These are phyloP conservation scores for Dacryopinax primogenitus DNA, from an alignment of 768 basidiomycete species.

Conservation along the genomic window DNA sequence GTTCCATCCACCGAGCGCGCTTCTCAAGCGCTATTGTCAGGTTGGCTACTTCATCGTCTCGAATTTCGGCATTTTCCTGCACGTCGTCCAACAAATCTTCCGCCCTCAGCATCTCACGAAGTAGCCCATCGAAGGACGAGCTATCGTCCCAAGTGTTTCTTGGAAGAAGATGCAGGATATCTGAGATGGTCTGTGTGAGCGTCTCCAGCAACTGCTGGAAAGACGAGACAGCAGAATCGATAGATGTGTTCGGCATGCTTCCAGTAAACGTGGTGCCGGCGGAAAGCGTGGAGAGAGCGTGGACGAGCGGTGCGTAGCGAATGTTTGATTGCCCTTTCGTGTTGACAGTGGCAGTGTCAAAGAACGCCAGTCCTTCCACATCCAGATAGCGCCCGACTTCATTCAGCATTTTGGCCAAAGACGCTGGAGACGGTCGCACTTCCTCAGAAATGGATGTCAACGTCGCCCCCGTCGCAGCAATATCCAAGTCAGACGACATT, in stretches of 20 bases:
- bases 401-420: neutral
- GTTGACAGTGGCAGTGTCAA: conserved; percentile 56
- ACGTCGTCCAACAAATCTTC: conserved; percentile 74
- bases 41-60: conserved; percentile 75
- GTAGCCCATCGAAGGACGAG: conserved; percentile 73
- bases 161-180: conserved; percentile 68
- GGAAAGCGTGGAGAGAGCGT: conserved; percentile 73
- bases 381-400: conserved; percentile 34
- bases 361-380: conserved; percentile 58
- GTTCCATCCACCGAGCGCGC: conserved; percentile 89
- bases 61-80: conserved; percentile 47
- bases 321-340: conserved; percentile 68
- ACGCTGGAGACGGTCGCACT: neutral
- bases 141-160: conserved; percentile 85
- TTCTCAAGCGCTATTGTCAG: conserved; percentile 72
- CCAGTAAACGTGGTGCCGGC: conserved; percentile 49
- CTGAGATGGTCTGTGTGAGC: conserved; percentile 79
- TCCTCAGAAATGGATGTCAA: neutral
- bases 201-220: conserved; percentile 84
- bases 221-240: conserved; percentile 78
- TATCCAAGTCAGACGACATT: neutral
- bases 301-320: conserved; percentile 73
- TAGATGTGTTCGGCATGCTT: conserved; percentile 66
- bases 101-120: conserved; percentile 78
- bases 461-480: neutral